phyloP scores from a whole-genome alignment of 2,329 filamentous ascomycete species.

The Arthrobotrys musiformis region DNA sequence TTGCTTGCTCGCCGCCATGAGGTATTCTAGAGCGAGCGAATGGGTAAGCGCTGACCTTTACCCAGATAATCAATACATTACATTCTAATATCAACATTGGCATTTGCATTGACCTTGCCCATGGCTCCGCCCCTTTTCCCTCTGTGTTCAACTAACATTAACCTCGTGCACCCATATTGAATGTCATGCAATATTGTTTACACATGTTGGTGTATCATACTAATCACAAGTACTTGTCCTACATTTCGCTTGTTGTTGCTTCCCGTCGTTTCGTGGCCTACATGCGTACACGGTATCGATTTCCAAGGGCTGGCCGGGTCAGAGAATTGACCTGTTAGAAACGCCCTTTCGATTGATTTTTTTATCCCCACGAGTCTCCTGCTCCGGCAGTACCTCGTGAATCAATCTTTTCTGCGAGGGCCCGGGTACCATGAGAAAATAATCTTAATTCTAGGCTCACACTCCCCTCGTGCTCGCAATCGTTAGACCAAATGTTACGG shows the following conservation, averaged over 20 bases:
- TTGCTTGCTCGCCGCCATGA: background rate
- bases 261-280: background rate
- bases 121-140: background rate
- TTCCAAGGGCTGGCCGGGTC: background rate
- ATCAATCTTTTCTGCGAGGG: background rate
- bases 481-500: no score
- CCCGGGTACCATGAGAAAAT: no score
- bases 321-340: no score
- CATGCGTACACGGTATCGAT: background rate
- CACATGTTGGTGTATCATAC: slow-evolving; percentile 12
- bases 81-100: background rate
- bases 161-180: background rate
- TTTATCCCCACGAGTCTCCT: background rate
- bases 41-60: background rate
- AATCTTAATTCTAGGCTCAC: no score
- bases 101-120: background rate
- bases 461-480: no score
- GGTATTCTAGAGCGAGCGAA: background rate
- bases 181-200: background rate
- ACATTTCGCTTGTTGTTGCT: background rate
- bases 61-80: background rate
- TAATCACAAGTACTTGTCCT: background rate
- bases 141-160: background rate
- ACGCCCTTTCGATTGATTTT: background rate
- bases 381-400: background rate